Evolutionary conservation across 2,329 filamentous ascomycete species (phyloP), one percentile per base, ranked within the genome.

Genomic region (Verticillium alfalfae): DNA sequence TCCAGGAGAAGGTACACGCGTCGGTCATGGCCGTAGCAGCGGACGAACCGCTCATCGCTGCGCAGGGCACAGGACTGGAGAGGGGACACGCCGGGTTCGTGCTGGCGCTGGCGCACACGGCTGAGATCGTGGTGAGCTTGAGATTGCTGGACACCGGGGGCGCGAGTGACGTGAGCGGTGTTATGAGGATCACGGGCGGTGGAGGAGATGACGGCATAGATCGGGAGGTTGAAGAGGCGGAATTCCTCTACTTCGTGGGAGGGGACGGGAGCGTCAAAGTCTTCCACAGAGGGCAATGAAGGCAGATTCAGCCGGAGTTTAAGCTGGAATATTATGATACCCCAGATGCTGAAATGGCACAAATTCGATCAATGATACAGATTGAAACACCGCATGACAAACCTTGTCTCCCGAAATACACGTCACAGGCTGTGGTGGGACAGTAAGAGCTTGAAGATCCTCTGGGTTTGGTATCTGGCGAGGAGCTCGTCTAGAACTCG

Each of bases 131-230:
- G 3, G 76, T 96, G 68, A 86, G 90, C 64, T 77, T 95, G 62
- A 81, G 93, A 59, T 82, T 88, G 70, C 75, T 98, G 64, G 93
- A 96, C 70, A 96, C 93, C 0, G 94, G 94, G 0, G 88, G 88
- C n/a, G 93, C 94, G 65, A 88, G 84, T 71, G 94, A 97, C 75
- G 91, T 98, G 37, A 96, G 91, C 75, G 94, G 94, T 2, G 92
- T 97, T 54, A 70, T 97, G 65, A 84, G 93, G 66, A 81, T 95
- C 58, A 93, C 90, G 18, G 80, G 82, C 55, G 88, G 88, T 3
- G 77, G 74, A 16, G 72, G 70, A 31, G 41, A 64, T 63, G 34
- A 68, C 59, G 56, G 64, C 59, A 62, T 65, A 10, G 69, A 70
- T 34, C 65, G 59, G 36, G 68, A 64, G 26, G 69, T 78, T 1